These are phyloP conservation scores for Gossypium thurberi DNA, from an alignment of 345 rosid species.

Conservation along the genomic window DNA sequence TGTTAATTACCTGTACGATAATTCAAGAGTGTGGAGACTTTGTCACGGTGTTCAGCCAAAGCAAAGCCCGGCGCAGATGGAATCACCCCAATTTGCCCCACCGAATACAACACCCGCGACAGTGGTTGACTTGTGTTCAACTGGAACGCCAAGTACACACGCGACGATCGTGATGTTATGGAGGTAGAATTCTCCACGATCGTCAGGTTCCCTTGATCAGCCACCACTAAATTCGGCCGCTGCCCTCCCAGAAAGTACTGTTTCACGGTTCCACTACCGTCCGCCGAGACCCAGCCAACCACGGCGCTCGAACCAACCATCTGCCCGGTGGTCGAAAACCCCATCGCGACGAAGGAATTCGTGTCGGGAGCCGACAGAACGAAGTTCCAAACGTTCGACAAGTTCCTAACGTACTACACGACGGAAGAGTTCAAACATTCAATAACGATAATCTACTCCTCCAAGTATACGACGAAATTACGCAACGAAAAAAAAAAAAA, in stretches of 20 bases:
- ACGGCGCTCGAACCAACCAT: conserved; percentile 79
- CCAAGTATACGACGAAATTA: not conserved
- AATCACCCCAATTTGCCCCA: conserved; percentile 41
- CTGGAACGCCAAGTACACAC: conserved; percentile 64
- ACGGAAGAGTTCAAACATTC: too few relatives aligned
- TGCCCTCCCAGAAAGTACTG: conserved; percentile 46
- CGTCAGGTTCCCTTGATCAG: conserved; percentile 50
- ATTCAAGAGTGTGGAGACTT: conserved; percentile 43
- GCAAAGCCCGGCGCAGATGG: conserved; percentile 39
- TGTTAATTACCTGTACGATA: conserved; percentile 47
- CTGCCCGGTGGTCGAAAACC: conserved; percentile 52
- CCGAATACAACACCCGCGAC: conserved; percentile 41
- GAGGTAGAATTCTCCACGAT: conserved; percentile 27
- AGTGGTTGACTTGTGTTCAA: conserved; percentile 38
- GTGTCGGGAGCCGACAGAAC: conserved; percentile 56
- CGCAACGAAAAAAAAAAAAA: not conserved
- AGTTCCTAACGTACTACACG: conserved; percentile 38
- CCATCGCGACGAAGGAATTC: conserved; percentile 48
- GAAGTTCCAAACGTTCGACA: conserved; percentile 54
- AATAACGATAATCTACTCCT: not conserved
- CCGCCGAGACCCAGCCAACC: conserved; percentile 63
- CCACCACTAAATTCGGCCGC: conserved; percentile 28
- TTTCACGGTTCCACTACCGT: conserved; percentile 25
- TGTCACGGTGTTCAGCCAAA: conserved; percentile 45
- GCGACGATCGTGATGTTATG: conserved; percentile 40